Evolutionary conservation across 2,329 filamentous ascomycete genomes (phyloP).

Genomic region (Trichoderma semiorbis): DNA sequence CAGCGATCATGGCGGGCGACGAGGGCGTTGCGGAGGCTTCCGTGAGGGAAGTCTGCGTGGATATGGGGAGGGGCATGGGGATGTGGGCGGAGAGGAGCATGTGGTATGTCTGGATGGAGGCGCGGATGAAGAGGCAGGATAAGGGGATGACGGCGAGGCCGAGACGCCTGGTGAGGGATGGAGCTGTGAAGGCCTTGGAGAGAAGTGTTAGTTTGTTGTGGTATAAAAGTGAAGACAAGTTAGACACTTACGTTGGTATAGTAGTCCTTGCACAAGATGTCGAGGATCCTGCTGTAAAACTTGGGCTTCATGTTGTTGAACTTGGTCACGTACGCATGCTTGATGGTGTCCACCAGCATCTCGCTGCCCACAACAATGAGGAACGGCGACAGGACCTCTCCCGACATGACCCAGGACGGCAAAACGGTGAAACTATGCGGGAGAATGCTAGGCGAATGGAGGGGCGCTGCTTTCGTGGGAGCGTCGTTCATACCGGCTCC

Average conservation of each 20-base stretch:
- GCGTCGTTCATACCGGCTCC: slow-evolving; percentile 45
- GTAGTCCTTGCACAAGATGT: slow-evolving; percentile 95
- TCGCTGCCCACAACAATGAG: slow-evolving; percentile 92
- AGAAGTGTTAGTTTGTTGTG: neutral
- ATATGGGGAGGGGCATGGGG: slow-evolving; percentile 65
- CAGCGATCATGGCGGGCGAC: slow-evolving; percentile 72
- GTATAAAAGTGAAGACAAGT: no score
- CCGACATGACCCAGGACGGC: slow-evolving; percentile 71
- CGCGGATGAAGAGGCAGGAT: slow-evolving; percentile 91
- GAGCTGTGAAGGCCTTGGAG: slow-evolving; percentile 72
- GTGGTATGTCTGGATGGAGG: slow-evolving; percentile 92
- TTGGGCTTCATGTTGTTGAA: slow-evolving; percentile 95
- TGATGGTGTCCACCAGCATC: slow-evolving; percentile 94
- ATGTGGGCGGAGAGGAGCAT: slow-evolving; percentile 93
- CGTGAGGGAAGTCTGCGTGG: slow-evolving; percentile 62
- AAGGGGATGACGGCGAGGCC: slow-evolving; percentile 89
- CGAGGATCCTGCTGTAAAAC: slow-evolving; percentile 85
- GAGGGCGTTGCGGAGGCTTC: slow-evolving; percentile 60
- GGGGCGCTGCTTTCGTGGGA: slow-evolving; percentile 54
- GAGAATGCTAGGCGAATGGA: slow-evolving; percentile 70
- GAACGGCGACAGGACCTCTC: slow-evolving; percentile 89
- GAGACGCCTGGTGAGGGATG: slow-evolving; percentile 83
- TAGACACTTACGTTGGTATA: slow-evolving; percentile 70
- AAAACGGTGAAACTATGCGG: slow-evolving; percentile 89
- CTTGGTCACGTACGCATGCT: slow-evolving; percentile 96